These are phyloP conservation scores for Ceratobasidium papillatum DNA, from an alignment of 1,284 basidiomycete genomes.

Conservation along the genomic window DNA sequence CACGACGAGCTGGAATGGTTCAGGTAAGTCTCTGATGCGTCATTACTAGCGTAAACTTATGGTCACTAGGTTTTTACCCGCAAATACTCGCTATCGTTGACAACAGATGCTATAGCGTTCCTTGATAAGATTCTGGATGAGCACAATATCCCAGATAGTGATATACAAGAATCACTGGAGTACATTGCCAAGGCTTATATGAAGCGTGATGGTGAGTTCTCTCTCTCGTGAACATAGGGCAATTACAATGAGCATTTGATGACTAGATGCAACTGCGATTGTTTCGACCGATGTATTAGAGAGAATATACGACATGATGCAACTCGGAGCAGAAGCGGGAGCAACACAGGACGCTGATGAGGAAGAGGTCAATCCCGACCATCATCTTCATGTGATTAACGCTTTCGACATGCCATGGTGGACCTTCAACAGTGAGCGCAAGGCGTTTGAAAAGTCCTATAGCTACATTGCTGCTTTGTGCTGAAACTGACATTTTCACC, in stretches of 20 bases:
- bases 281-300: conserved; percentile 74
- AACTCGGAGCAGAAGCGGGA: conserved; percentile 67
- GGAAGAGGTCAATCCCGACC: conserved; percentile 82
- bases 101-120: conserved; percentile 74
- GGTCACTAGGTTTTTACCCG: conserved; percentile 45
- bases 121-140: conserved; percentile 72
- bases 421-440: conserved; percentile 86
- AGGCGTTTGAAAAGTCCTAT: conserved; percentile 81
- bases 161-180: conserved; percentile 82
- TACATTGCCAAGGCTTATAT: conserved; percentile 89
- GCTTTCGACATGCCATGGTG: conserved; percentile 95
- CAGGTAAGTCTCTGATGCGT: neutral
- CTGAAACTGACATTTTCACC: conserved; percentile 40
- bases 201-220: conserved; percentile 82
- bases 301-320: conserved; percentile 83
- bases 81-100: conserved; percentile 83
- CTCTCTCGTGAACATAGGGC: conserved; percentile 44
- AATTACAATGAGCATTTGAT: conserved; percentile 45
- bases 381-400: conserved; percentile 85
- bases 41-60: neutral
- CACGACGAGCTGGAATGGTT: conserved; percentile 33
- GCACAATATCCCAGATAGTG: conserved; percentile 73
- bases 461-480: conserved; percentile 38
- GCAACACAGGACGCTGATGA: conserved; percentile 53
- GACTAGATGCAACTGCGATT: conserved; percentile 46